phyloP scores from a whole-genome alignment of 2,329 filamentous ascomycete genomes.

The Arthrinium puccinioides region DNA sequence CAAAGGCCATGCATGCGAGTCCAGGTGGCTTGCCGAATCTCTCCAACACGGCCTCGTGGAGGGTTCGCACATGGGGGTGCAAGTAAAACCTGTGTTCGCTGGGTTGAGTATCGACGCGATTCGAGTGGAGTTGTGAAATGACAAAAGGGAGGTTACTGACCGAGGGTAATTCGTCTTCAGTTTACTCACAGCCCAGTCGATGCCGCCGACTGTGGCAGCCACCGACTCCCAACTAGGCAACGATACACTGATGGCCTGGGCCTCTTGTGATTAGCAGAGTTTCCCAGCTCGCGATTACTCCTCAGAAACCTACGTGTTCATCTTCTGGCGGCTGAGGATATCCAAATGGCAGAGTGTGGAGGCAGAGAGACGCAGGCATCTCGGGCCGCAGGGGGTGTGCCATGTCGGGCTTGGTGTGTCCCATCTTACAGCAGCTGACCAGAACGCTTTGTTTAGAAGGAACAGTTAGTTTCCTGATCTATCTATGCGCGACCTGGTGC shows the following conservation, averaged over 20 bases:
- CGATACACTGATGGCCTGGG: background rate
- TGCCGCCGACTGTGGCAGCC: background rate
- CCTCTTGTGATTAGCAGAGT: background rate
- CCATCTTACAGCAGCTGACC: no score
- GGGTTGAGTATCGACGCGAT: no score
- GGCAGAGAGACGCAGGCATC: no score
- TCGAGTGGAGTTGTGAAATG: background rate
- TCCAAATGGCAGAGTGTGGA: no score
- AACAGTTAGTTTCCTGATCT: no score
- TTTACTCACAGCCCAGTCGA: background rate
- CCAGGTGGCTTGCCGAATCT: no score
- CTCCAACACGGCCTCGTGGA: background rate
- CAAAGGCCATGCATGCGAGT: no score
- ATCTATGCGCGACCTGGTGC: no score
- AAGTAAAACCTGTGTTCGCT: background rate
- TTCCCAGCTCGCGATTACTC: background rate
- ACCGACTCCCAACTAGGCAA: constrained; percentile 1
- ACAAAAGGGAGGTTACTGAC: background rate
- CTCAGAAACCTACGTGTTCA: background rate
- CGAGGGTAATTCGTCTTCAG: background rate
- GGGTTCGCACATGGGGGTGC: background rate
- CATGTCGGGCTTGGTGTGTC: no score
- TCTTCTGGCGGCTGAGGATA: background rate
- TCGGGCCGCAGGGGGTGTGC: no score
- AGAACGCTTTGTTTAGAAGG: no score